Base-by-base conservation (phyloP, 352 stramenopile species). In the Globisporangium rhizosaccharum region DNA sequence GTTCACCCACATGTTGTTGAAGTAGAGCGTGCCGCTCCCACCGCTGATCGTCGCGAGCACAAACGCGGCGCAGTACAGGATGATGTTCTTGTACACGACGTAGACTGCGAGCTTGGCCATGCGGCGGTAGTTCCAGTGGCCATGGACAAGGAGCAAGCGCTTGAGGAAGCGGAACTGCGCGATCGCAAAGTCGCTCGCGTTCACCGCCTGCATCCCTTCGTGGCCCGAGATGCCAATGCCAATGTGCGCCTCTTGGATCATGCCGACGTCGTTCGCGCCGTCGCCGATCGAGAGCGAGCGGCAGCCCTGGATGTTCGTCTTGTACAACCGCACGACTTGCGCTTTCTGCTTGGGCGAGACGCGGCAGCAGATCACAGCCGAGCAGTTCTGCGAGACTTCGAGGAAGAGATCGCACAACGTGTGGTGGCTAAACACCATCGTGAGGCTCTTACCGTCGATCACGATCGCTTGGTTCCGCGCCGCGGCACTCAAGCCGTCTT, bases 21-120 rank as follows among this genome's bases (percentile, higher is more conserved):
- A 91, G 69, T 85, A 95, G 17, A 95, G 70, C 48, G 83, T 95
- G 10, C 85, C 85, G 0, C 78, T 92, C 11, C 82, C 85, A 0
- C 78, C 82, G 36, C 79, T 86, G 15, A 85, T 66, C 17, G 90
- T 85, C 44, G 94, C 91, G 37, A 99, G 85, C 36, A 98, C 82
- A 51, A 92, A 95, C 33, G 75, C 73, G 20, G 79, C 75, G 30
- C 79, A 79, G 69, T 92, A 96, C 28, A 92, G 70, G 44, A 96
- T 82, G 62, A 98, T 94, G 77, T 99, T 99, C 77, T 99, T 99
- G 90, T 99, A 99, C 57, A 99, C 98, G 44, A 98, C 96, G 68
- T 98, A 99, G 7, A 99, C 71, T 46, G 98, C 90, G 28, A 98
- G 82, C 58, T 96, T 97, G 51, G 82, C 85, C 79, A 98, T 97